A percentile compares a stretch with the other conserved stretches of the same genome.
phyloP scores from a whole-genome alignment of 2,329 filamentous ascomycete genomes.

The Nemania bipapillata region DNA sequence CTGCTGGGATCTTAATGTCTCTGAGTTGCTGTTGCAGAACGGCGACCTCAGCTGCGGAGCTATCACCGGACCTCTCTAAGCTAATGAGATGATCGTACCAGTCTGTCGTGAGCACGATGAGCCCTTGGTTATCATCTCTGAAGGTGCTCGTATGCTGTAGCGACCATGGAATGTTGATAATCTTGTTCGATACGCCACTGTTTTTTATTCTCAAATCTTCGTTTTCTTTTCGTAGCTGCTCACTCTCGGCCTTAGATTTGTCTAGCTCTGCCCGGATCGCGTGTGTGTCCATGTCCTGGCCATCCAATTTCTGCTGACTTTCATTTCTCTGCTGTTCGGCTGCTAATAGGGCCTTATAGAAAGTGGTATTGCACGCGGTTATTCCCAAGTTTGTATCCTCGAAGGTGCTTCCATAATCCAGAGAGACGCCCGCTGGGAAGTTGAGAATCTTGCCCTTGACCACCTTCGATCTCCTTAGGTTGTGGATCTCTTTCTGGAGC shows the following conservation, averaged over 20 bases:
- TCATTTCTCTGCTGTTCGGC: slow-evolving; percentile 24
- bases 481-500: slow-evolving; percentile 29
- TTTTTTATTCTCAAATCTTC: neutral
- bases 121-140: slow-evolving; percentile 34
- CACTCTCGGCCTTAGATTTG: neutral
- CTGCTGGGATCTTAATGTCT: slow-evolving; percentile 5
- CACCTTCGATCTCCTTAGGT: slow-evolving; percentile 19
- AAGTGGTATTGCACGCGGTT: slow-evolving; percentile 17
- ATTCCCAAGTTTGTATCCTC: slow-evolving; percentile 30
- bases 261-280: slow-evolving; percentile 15
- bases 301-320: slow-evolving; percentile 3
- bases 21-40: slow-evolving; percentile 11
- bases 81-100: slow-evolving; percentile 35
- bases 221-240: slow-evolving; percentile 21
- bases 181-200: neutral
- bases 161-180: slow-evolving; percentile 32
- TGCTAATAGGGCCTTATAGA: slow-evolving; percentile 19
- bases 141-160: slow-evolving; percentile 28
- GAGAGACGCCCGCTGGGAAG: slow-evolving; percentile 23
- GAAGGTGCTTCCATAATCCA: slow-evolving; percentile 32
- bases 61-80: neutral
- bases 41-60: neutral
- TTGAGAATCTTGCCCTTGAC: slow-evolving; percentile 34
- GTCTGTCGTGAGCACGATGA: slow-evolving; percentile 31
- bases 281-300: neutral